Evolutionary conservation across 768 basidiomycete species (phyloP).

Genomic region (Collybia nuda): DNA sequence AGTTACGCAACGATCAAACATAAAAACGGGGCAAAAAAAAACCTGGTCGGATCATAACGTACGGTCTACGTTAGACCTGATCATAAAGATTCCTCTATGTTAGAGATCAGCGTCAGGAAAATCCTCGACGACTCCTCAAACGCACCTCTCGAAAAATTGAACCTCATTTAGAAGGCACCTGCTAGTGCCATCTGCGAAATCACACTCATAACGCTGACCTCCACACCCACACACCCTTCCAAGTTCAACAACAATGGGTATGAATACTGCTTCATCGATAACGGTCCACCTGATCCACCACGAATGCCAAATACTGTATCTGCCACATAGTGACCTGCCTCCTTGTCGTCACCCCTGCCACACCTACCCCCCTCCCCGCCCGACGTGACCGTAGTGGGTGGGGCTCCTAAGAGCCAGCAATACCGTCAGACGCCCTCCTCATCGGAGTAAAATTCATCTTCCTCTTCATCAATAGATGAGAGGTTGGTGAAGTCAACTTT

Average conservation of each 20-base stretch:
- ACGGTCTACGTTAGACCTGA: no score
- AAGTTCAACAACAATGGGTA: constrained; percentile 2
- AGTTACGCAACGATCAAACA: no score
- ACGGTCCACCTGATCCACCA: not conserved
- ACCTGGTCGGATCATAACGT: no score
- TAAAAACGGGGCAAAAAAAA: no score
- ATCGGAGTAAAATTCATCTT: constrained; percentile 84
- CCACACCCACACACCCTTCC: constrained; percentile 3
- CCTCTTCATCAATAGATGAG: constrained; percentile 72
- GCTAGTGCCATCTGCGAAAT: constrained; percentile 6
- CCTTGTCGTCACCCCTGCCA: constrained; percentile 9
- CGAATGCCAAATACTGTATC: not conserved
- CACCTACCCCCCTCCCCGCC: constrained; percentile 57
- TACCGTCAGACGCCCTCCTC: constrained; percentile 81
- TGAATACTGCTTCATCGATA: not conserved
- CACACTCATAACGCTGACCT: constrained; percentile 7
- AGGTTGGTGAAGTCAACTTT: constrained; percentile 95
- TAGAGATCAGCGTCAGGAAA: no score
- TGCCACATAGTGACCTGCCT: not conserved
- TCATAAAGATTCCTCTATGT: no score
- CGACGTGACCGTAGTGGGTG: constrained; percentile 61
- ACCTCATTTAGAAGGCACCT: constrained; percentile 6
- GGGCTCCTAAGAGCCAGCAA: constrained; percentile 87
- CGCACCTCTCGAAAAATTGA: constrained; percentile 3
- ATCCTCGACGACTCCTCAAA: not conserved